phyloP scores from a whole-genome alignment of 2,329 filamentous ascomycete species.

The Penicillium crustosum region DNA sequence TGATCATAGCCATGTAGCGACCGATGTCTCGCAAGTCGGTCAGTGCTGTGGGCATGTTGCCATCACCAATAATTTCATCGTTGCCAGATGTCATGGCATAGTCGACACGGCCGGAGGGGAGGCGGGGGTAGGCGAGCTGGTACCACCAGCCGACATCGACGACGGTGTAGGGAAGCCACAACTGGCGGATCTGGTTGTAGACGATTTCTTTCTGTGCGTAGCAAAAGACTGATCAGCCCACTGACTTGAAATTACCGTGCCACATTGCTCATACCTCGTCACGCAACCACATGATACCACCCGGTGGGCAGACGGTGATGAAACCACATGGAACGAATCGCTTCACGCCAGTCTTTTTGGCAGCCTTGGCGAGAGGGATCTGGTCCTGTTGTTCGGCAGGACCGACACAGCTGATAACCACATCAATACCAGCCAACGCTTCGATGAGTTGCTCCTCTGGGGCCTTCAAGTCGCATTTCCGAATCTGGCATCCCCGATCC shows the following conservation, averaged over 20 bases:
- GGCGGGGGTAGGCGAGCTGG: constrained; percentile 48
- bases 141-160: constrained; percentile 63
- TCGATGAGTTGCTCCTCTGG: constrained; percentile 45
- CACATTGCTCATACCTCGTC: constrained; percentile 35
- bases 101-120: constrained; percentile 50
- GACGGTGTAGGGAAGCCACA: constrained; percentile 55
- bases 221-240: constrained; percentile 8
- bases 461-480: constrained; percentile 45
- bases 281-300: constrained; percentile 46
- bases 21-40: constrained; percentile 57
- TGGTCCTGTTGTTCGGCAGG: constrained; percentile 42
- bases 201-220: constrained; percentile 50
- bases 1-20: constrained; percentile 52
- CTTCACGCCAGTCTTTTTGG: constrained; percentile 51
- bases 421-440: constrained; percentile 45
- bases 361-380: constrained; percentile 49
- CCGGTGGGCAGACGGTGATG: constrained; percentile 47
- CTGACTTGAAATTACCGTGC: background rate
- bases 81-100: constrained; percentile 41
- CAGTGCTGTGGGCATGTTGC: constrained; percentile 45
- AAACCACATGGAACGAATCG: constrained; percentile 56
- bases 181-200: constrained; percentile 50
- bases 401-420: constrained; percentile 48
- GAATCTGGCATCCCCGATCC: constrained; percentile 47
- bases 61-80: constrained; percentile 48